Evolutionary conservation across 192 early-diverging fungal species (phyloP), one percentile per base, ranked within the genome.

Genomic region (Linderina pennispora): DNA sequence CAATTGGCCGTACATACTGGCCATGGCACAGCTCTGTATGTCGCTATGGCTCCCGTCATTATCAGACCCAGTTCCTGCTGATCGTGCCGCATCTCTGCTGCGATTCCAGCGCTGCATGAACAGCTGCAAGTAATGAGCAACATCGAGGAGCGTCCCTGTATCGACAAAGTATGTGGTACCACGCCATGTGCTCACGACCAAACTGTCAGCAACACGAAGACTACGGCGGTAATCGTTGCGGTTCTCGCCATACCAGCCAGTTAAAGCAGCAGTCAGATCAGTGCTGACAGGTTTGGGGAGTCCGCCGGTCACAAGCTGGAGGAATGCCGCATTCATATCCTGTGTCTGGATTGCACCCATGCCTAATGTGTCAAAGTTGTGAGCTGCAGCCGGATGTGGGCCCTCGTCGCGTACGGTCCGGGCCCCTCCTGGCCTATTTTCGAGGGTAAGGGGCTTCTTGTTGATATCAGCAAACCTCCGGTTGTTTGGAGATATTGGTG

Each of bases 181-280:
- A 1, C 68, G 61, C 68, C 68, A 72, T 11, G 61, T 64, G 45
- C 68, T 72, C 20, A 72, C 68, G 20, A 72, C 58, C 50, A 72
- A 33, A 24, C 65, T 61, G 37, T 72, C 68, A 15, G 61, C 50
- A 0, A 64, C 68, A n/a, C 46, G 52, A 36, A 64, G 41, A 20
- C 43, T 48, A 23, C 46, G 56, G 20, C 57, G 51, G 21, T 55
- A 64, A 23, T 65, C 68, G 37, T 64, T 23, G 35, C 42, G 51
- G 38, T 64, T 64, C 33, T 63, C 61, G 20, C 68, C 68, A 17
- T 72, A 72, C 68, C 68, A 72, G 21, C 68, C 68, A n/a, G 40
- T 37, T 26, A 56, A 37, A 19, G 68, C 61, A n/a, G 62, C 43
- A 13, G 61, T 36, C 45, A 72, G 40, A 14, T 72, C 61, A 9